Percentiles rank a stretch among this genome's conserved stretches.
phyloP scores from a whole-genome alignment of 2,329 filamentous ascomycete genomes.

The Sordariomycetes sp. region DNA sequence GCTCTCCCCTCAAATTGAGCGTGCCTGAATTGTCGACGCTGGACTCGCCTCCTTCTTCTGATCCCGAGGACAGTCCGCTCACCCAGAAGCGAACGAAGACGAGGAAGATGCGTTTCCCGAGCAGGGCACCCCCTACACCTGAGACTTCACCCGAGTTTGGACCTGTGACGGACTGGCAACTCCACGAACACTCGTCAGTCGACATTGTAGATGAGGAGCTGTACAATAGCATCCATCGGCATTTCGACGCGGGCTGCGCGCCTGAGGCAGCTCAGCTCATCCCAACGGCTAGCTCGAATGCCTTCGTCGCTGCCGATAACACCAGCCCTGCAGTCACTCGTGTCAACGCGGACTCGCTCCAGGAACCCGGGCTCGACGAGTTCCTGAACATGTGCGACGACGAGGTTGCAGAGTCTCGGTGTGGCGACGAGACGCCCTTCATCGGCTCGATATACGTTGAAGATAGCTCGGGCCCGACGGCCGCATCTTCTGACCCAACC shows the following conservation, averaged over 20 bases:
- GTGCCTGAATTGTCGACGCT: constrained; percentile 11
- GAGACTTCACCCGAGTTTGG: constrained; percentile 22
- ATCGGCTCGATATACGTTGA: too few species aligned
- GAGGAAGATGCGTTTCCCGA: constrained; percentile 14
- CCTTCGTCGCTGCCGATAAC: too few species aligned
- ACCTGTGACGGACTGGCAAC: constrained; percentile 12
- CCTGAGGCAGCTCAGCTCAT: too few species aligned
- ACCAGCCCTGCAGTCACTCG: too few species aligned
- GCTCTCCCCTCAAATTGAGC: constrained; percentile 12
- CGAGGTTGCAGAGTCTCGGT: constrained; percentile 41
- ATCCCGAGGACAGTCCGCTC: constrained; percentile 19
- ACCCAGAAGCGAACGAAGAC: constrained; percentile 8
- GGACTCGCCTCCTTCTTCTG: constrained; percentile 23
- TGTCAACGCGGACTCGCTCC: too few species aligned
- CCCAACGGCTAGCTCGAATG: too few species aligned
- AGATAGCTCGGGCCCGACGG: too few species aligned
- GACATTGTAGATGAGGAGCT: constrained; percentile 17
- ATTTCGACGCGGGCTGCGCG: constrained; percentile 15
- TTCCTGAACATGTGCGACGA: constrained; percentile 47
- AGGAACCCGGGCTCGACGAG: constrained; percentile 43
- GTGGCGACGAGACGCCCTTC: neutral
- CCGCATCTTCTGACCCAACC: constrained; percentile 29
- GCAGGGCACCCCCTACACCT: constrained; percentile 16
- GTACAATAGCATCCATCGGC: constrained; percentile 15
- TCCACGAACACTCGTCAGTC: constrained; percentile 16